phyloP scores from a whole-genome alignment of 495 filamentous ascomycete genomes.

The Lasiosphaeria hispida region DNA sequence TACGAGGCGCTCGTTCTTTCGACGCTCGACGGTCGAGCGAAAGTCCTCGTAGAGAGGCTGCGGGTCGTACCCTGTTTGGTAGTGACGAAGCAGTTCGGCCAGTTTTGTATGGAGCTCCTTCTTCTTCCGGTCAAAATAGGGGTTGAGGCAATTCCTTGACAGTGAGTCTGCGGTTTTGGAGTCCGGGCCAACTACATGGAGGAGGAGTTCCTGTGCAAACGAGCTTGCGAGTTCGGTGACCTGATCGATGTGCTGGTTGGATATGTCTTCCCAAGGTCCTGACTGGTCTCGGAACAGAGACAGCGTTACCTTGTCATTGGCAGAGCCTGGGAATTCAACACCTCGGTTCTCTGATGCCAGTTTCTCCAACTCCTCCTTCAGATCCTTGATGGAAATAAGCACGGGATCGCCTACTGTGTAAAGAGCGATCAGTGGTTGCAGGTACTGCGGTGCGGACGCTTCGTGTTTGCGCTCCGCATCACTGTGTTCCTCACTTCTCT shows the following conservation, averaged over 20 bases:
- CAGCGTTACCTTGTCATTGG: conserved; percentile 16
- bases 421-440: conserved; percentile 15
- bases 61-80: conserved; percentile 21
- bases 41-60: conserved; percentile 16
- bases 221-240: conserved; percentile 12
- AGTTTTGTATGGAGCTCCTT: conserved; percentile 33
- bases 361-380: conserved; percentile 16
- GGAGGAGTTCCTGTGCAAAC: conserved; percentile 23
- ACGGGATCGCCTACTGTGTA: conserved; percentile 21
- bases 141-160: conserved; percentile 29
- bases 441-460: conserved; percentile 12
- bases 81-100: conserved; percentile 38
- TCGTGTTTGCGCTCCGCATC: no score
- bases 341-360: conserved; percentile 24
- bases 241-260: conserved; percentile 18
- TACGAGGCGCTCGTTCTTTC: neutral
- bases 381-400: neutral
- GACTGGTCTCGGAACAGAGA: conserved; percentile 24
- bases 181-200: conserved; percentile 18
- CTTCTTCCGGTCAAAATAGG: conserved; percentile 36
- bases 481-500: no score
- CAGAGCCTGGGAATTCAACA: conserved; percentile 21
- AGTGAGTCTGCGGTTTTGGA: conserved; percentile 22
- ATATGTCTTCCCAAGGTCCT: conserved; percentile 21
- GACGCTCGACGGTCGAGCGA: neutral